Evolutionary conservation across 2,329 filamentous ascomycete genomes (phyloP).

Genomic region (Phialocephala subalpina): DNA sequence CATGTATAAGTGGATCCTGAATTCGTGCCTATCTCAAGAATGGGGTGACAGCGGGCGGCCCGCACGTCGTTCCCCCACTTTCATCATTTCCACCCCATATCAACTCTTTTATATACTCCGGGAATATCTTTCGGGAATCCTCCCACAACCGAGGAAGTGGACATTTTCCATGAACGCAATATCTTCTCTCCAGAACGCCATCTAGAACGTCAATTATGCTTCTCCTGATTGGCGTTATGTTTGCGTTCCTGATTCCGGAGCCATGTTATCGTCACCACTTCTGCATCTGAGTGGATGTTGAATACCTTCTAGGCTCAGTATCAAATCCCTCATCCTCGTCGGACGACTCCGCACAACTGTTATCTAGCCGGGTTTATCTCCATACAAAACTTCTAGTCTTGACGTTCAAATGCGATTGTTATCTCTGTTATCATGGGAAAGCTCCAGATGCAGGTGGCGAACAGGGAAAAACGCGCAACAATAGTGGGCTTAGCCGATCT

Average conservation of each 20-base stretch:
- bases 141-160: neutral
- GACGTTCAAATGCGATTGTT: neutral
- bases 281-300: neutral
- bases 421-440: conserved; percentile 6
- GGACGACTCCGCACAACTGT: neutral
- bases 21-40: neutral
- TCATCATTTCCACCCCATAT: neutral
- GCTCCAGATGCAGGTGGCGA: neutral
- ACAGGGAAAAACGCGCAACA: conserved; percentile 4
- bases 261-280: neutral
- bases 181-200: neutral
- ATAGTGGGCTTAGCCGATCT: conserved; percentile 10
- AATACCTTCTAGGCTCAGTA: neutral
- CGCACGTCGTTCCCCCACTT: neutral
- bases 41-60: conserved; percentile 3
- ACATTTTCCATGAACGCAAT: neutral
- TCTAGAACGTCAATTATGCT: neutral
- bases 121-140: neutral
- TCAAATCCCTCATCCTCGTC: neutral
- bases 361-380: neutral
- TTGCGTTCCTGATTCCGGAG: neutral
- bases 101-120: no score
- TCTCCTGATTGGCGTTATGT: neutral
- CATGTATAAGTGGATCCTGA: no score
- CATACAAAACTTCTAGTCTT: neutral